Conservation (phyloP, 1,139 yeast genomes). For the Pneumocystis wakefieldiae region DNA sequence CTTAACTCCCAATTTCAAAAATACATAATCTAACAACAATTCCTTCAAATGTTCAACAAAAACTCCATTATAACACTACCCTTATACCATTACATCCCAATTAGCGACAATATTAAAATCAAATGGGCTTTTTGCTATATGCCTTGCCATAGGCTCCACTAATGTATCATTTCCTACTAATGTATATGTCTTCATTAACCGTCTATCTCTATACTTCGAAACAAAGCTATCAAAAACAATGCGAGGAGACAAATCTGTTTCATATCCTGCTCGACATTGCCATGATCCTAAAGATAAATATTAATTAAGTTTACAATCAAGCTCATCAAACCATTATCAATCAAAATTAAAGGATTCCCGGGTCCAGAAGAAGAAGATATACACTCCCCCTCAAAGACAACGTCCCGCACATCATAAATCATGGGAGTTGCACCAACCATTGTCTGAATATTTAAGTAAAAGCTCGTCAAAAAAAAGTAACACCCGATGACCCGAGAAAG, state of each 20-base stretch:
- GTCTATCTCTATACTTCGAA: conserved; percentile 67
- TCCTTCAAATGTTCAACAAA: conserved; percentile 32
- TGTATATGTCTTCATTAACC: conserved; percentile 45
- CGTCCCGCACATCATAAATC: background rate
- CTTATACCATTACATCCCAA: conserved; percentile 50
- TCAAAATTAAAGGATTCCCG: conserved; percentile 9
- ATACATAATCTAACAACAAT: conserved; percentile 64
- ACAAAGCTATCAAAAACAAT: conserved; percentile 55
- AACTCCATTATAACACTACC: background rate
- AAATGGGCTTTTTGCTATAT: conserved; percentile 62
- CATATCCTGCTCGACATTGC: conserved; percentile 57
- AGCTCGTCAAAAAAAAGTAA: no score
- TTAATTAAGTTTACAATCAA: background rate
- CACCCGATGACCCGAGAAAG: no score
- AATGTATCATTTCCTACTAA: conserved; percentile 72
- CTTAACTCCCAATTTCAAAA: conserved; percentile 58
- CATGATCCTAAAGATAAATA: conserved; percentile 42
- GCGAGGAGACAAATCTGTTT: conserved; percentile 38
- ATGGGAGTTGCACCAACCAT: background rate
- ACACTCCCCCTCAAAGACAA: background rate
- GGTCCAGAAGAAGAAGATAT: background rate
- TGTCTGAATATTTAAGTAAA: no score
- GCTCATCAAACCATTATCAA: conserved; percentile 11
- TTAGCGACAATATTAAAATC: conserved; percentile 78
- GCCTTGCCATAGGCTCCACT: conserved; percentile 51